Percentiles rank a stretch among this genome's conserved stretches.
Evolutionary conservation across 2,329 filamentous ascomycete species (phyloP).

Genomic region (Chalaropsis ovoidea): DNA sequence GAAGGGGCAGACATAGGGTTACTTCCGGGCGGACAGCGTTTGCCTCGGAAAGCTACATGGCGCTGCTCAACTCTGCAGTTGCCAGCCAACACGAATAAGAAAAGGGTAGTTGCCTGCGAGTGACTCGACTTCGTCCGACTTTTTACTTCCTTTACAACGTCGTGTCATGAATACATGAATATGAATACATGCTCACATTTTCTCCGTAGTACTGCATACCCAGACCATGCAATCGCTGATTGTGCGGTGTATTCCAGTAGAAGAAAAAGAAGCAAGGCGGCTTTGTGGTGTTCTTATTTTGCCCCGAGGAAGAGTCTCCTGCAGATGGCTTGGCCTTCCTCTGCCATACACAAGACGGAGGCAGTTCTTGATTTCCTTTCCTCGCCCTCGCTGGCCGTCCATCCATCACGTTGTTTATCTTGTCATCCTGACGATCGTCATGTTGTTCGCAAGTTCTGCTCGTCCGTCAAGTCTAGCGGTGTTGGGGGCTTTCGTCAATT

Average conservation of each 20-base stretch:
- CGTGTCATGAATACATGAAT: not conserved
- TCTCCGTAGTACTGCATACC: slow-evolving; percentile 5
- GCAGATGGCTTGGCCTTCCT: too few relatives aligned
- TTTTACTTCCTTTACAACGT: not conserved
- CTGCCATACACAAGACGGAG: not conserved
- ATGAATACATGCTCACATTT: not conserved
- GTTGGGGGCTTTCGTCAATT: not conserved
- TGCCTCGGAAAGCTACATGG: not conserved
- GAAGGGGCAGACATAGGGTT: not conserved
- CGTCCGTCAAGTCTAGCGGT: not conserved
- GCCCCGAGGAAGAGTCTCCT: too few relatives aligned
- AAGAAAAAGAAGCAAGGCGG: not conserved
- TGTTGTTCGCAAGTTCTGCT: not conserved
- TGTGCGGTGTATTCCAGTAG: not conserved
- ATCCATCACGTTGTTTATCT: slow-evolving; percentile 9
- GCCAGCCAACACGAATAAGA: not conserved
- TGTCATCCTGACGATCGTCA: not conserved
- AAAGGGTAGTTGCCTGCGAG: not conserved
- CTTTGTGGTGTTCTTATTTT: not conserved
- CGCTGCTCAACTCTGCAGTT: not conserved
- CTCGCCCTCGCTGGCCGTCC: not conserved
- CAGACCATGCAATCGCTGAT: not conserved
- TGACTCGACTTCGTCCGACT: not conserved
- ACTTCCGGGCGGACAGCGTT: not conserved
- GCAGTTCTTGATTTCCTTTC: not conserved